Base-by-base conservation (phyloP, 2,329 filamentous ascomycete species). In the Microcyclospora pomicola region DNA sequence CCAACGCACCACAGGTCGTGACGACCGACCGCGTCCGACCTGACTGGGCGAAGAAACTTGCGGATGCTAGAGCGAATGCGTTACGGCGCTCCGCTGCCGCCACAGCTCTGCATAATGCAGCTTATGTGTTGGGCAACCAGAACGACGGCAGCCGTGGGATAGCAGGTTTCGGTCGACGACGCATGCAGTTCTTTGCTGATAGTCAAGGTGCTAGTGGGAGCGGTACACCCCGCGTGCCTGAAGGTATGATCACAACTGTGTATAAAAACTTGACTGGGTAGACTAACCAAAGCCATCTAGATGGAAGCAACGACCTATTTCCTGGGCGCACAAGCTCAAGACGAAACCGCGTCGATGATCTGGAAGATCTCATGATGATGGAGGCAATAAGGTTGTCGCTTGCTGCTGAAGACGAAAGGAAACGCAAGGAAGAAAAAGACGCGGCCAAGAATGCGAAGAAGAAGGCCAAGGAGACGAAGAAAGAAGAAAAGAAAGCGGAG, bases 331-430 rank as follows among this genome's bases (percentile, higher is more conserved):
- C 60, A 13, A 71, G 68, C 48, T 72, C 71, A 28, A 64, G 77
- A 42, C 65, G 75, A 43, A 72, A 61, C 39, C 71, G 84, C 24
- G 75, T 92, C 55, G 84, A 92, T 15, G 87, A 96, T 49, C 70
- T 96, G 0, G 91, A 98, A 57, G 88, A 94, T 35, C 82, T 98
- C 67, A 98, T 98, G 91, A 86, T 96, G 68, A 85, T 91, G 70
- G 91, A 98, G 59, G 91, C 91, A 0, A 92, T 98, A 34, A 72
- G 91, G 30, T 61, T 94, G 24, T 94, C 86, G 34, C 67, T 98
- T n/a, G 86, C 82, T 0, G 80, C 84, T 1, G 91, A 98, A 57
- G 88, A 96, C 52, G 88, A 96, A 31, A 74, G 88, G n/a, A 82
- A 85, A 49, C 80, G 74, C 34, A 91, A 84, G 52, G 79, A 82